Evolutionary conservation across 495 filamentous ascomycete genomes (phyloP), one percentile per base, ranked within the genome.

Genomic region (Neurospora tetrasperma): DNA sequence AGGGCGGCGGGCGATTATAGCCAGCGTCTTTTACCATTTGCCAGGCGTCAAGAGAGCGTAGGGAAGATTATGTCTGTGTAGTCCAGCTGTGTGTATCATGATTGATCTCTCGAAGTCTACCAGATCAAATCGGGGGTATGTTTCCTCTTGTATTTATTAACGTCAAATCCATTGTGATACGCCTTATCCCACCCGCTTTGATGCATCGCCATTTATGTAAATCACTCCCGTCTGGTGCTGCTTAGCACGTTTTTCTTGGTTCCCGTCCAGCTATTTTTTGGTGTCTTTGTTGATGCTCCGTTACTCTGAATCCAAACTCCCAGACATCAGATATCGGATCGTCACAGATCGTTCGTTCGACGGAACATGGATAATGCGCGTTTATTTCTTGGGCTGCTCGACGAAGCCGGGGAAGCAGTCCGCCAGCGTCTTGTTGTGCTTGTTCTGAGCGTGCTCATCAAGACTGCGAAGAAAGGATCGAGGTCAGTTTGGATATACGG

Each of bases 321-420:
- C 54, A 35, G 7, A 35, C 35, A 66, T 66, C 54, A 14, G 5
- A 66, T 18, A 35, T 66, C 27, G 54, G 54, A 66, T 66, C 54
- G 54, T 38, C 27, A 66, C 54, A 7, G 54, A 66, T 66, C 14
- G 54, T 66, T 66, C 14, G 54, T 73, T 48, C 35, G 35, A 12
- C 35, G 35, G 31, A 23, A 23, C 44, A 69, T 8, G 31, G 59
- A 20, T 76, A 20, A 42, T 42, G 54, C 27, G 54, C 54, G 16
- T 66, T 66, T 66, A 66, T 66, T 66, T 66, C 54, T 66, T 66
- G 27, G 54, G 54, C 27, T 66, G 54, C 54, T 66, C 76, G 27
- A 66, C 54, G 76, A 84, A 87, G 39, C 72, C 78, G 14, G 87
- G 87, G 82, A 88, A 88, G 82, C 87, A 88, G 9, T 86, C 84